phyloP scores from a whole-genome alignment of 2,329 filamentous ascomycete species.

The Talaromyces rugulosus region DNA sequence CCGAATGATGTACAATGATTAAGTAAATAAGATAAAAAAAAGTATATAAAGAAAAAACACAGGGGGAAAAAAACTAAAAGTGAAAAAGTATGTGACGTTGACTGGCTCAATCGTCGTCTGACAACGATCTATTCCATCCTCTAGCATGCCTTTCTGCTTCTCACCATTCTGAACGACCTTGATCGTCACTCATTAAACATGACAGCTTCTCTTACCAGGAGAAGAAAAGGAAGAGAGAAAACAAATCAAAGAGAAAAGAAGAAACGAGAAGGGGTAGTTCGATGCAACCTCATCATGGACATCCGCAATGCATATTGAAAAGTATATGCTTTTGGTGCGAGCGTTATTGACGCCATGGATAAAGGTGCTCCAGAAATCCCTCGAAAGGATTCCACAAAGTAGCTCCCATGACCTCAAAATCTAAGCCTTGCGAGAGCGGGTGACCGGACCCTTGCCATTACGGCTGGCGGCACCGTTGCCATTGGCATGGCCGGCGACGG shows the following conservation, averaged over 20 bases:
- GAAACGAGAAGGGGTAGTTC: neutral
- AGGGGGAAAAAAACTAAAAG: neutral
- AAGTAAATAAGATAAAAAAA: neutral
- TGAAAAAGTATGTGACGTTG: neutral
- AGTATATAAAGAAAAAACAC: neutral
- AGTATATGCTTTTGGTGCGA: neutral
- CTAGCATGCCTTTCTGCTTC: neutral
- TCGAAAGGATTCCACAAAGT: neutral
- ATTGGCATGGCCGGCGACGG: conserved; percentile 24
- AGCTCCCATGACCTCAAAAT: neutral
- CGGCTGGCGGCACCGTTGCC: conserved; percentile 14
- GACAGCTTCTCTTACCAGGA: conserved; percentile 7
- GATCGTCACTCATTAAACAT: conserved; percentile 14
- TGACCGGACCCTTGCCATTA: conserved; percentile 38
- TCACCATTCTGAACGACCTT: conserved; percentile 6
- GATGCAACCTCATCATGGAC: neutral
- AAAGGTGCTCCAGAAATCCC: neutral
- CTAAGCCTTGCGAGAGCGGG: conserved; percentile 47
- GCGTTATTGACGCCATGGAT: neutral
- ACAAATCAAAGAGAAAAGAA: neutral
- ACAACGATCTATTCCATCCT: neutral
- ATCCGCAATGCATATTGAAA: neutral
- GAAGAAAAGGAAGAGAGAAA: neutral
- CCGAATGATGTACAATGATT: neutral
- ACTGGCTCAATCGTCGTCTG: neutral